phyloP scores from a whole-genome alignment of 2,329 filamentous ascomycete species.

The Cucurbitaria berberidis region DNA sequence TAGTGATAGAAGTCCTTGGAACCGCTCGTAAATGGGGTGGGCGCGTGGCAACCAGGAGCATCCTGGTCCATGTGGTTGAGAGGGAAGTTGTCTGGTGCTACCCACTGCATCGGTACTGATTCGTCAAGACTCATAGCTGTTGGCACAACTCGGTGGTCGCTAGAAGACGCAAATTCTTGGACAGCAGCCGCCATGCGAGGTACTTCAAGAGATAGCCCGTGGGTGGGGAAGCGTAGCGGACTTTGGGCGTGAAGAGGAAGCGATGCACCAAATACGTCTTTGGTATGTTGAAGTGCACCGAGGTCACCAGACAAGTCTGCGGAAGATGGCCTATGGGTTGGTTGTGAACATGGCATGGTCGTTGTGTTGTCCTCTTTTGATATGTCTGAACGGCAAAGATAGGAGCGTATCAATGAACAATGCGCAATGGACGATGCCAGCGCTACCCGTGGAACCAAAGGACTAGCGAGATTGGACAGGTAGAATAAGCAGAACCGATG shows the following conservation, averaged over 20 bases:
- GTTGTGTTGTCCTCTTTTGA: conserved; percentile 35
- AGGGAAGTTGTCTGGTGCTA: conserved; percentile 17
- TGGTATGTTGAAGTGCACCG: conserved; percentile 21
- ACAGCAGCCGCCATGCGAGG: conserved; percentile 22
- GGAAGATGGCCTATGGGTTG: conserved; percentile 32
- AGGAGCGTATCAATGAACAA: conserved; percentile 25
- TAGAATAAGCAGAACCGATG: conserved; percentile 23
- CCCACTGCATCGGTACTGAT: conserved; percentile 29
- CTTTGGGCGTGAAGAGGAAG: conserved; percentile 20
- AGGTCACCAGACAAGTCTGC: conserved; percentile 26
- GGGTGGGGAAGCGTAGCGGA: conserved; percentile 18
- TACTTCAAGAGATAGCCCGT: conserved; percentile 14
- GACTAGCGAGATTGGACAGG: conserved; percentile 24
- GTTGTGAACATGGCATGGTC: conserved; percentile 39
- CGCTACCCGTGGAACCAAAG: conserved; percentile 37
- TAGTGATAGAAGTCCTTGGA: conserved; percentile 21
- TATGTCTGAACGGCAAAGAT: conserved; percentile 16
- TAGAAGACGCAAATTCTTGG: conserved; percentile 14
- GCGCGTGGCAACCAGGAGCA: conserved; percentile 14
- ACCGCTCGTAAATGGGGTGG: conserved; percentile 13
- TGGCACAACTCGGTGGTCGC: conserved; percentile 4
- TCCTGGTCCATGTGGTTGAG: conserved; percentile 17
- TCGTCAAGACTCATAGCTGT: conserved; percentile 23
- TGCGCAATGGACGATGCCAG: conserved; percentile 34
- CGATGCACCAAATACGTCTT: conserved; percentile 24